phyloP scores from a whole-genome alignment of 2,329 filamentous ascomycete genomes.

The Neopestalotiopsis rosae region DNA sequence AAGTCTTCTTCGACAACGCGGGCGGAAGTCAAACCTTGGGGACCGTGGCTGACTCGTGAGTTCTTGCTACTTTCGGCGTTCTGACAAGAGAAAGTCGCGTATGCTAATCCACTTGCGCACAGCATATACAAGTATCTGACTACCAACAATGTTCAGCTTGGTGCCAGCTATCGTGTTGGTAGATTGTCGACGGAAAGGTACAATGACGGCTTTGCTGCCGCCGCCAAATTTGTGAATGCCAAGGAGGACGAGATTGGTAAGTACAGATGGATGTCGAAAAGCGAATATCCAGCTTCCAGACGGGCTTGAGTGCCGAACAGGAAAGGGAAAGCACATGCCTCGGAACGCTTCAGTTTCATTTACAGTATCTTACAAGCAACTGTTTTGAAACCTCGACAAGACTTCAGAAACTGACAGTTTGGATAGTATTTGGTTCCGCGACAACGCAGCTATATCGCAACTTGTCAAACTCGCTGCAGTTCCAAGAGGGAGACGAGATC shows the following conservation, averaged over 20 bases:
- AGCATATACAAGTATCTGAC: constrained; percentile 71
- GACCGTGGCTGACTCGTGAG: constrained; percentile 69
- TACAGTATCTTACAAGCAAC: neutral
- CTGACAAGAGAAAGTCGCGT: neutral
- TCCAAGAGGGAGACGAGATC: constrained; percentile 66
- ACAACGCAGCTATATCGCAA: constrained; percentile 81
- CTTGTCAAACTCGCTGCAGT: constrained; percentile 60
- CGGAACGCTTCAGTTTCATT: neutral
- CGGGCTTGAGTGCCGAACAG: neutral
- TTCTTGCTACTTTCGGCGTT: constrained; percentile 18
- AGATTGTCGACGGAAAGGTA: constrained; percentile 65
- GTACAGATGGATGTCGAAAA: constrained; percentile 15
- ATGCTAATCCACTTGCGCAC: constrained; percentile 14
- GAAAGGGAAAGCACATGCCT: neutral
- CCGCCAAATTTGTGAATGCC: constrained; percentile 75
- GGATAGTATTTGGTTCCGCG: constrained; percentile 69
- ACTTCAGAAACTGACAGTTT: neutral
- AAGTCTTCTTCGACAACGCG: constrained; percentile 80
- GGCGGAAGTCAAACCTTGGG: constrained; percentile 75
- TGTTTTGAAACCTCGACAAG: neutral
- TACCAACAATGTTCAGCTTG: constrained; percentile 76
- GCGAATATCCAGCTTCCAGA: neutral
- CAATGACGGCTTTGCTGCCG: constrained; percentile 64
- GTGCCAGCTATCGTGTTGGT: constrained; percentile 69
- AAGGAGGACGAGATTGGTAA: constrained; percentile 67